A percentile compares a stretch with the other conserved stretches of the same genome.
Evolutionary conservation across 768 basidiomycete genomes (phyloP).

Genomic region (Pleurotus tuber-regium): DNA sequence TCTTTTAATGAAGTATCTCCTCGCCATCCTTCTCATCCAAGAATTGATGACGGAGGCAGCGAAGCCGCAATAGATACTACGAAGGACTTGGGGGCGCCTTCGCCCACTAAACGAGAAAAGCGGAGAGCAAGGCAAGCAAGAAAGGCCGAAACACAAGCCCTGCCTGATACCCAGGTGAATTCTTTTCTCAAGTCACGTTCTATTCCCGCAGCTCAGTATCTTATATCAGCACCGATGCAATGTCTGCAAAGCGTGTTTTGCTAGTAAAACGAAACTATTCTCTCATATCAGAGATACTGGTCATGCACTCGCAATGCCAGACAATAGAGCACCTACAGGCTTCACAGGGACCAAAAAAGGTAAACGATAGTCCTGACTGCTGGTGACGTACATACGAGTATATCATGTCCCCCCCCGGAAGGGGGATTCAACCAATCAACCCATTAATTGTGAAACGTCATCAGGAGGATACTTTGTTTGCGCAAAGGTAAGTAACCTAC

Average conservation of each 20-base stretch:
- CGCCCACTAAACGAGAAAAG: slow-evolving; percentile 74
- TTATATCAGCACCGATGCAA: slow-evolving; percentile 52
- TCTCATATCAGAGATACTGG: slow-evolving; percentile 67
- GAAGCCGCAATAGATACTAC: slow-evolving; percentile 2
- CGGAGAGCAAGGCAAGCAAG: slow-evolving; percentile 75
- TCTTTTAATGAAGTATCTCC: too few relatives aligned
- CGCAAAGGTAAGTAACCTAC: slow-evolving; percentile 88
- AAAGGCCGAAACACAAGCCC: slow-evolving; percentile 42
- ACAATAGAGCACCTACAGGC: slow-evolving; percentile 24
- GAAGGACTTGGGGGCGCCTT: slow-evolving; percentile 17
- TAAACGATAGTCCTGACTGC: slow-evolving; percentile 25
- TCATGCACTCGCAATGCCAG: slow-evolving; percentile 55
- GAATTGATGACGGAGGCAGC: background rate
- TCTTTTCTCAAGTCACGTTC: slow-evolving; percentile 5
- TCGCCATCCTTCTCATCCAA: too few relatives aligned
- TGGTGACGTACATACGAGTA: background rate
- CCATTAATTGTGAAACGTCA: slow-evolving; percentile 91
- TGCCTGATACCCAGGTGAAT: slow-evolving; percentile 21
- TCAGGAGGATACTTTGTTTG: slow-evolving; percentile 96
- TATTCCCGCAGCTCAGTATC: background rate
- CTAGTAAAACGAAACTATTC: slow-evolving; percentile 74
- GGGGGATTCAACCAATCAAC: slow-evolving; percentile 34
- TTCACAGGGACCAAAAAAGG: slow-evolving; percentile 38
- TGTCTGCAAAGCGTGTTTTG: slow-evolving; percentile 60
- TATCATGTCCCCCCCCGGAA: background rate